Base-by-base conservation (phyloP, 1,139 yeast species). In the Pichia sp. region DNA sequence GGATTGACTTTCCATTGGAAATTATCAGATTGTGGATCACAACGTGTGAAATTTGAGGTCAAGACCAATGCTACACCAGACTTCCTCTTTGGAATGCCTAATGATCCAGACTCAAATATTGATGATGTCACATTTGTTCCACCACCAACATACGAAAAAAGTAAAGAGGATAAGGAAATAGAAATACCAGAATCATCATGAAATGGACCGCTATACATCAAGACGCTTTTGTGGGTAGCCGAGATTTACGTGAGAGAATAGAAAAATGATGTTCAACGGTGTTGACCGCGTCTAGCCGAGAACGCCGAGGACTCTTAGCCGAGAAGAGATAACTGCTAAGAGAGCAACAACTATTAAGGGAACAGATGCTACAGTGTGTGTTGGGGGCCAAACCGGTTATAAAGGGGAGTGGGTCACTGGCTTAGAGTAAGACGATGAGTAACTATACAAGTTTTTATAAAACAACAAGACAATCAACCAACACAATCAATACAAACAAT, bases 61-160 rank as follows among this genome's bases (percentile, higher is more conserved):
- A 13, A 15, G 3, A 46, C 52, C 1, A 12, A 32, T 1, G 16
- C 46, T 2, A 44, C 46, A 2, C 46, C 46, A 1, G 53, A 50
- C 32, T 42, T 46, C 26, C 22, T 49, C 2, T 16, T 47, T 2
- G 50, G 48, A 9, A 36, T 42, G 36, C 7, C 45, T 6, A 13
- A 11, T 4, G 2, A 3, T 12, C 22, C 15, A 29, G 22, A 4
- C 4, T 26, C 13, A 3, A 18, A 30, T 26, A 6, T 11, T 13
- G 24, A 29, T 8, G 22, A 32, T 26, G n/a, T n/a, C 3, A n/a
- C 16, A 4, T 44, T 30, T 27, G 34, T 34, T 7, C 46, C 48
- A 12, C 52, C 52, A 15, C 52, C 52, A 2, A 36, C 48, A 1
- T 49, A 49, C 20, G 50, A 49, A 29, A 41, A 18, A n/a, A 49